Conservation (phyloP, 257 asterid species). For the Catharanthus roseus region DNA sequence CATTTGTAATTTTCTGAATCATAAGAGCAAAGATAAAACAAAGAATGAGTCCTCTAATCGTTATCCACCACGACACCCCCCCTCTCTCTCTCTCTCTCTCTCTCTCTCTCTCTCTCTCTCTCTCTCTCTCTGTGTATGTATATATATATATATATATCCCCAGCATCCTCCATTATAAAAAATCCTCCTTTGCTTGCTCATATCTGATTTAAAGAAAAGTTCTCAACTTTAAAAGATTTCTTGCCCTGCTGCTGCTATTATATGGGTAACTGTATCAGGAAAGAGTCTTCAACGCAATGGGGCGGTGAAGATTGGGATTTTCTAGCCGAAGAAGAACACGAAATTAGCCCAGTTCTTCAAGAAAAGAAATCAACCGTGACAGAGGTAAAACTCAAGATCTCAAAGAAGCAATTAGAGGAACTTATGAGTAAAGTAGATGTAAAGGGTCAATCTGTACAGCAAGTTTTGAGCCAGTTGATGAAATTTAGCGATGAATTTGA, state of each 20-base stretch:
- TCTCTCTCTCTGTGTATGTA: too few species aligned
- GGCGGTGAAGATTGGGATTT: slow-evolving; percentile 76
- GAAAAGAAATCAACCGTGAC: slow-evolving; percentile 14
- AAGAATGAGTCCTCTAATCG: too few species aligned
- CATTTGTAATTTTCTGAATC: too few species aligned
- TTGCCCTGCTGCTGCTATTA: neutral
- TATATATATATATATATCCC: slow-evolving; percentile 9
- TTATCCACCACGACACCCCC: too few species aligned
- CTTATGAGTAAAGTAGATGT: slow-evolving; percentile 29
- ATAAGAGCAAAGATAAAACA: too few species aligned
- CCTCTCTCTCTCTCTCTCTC: too few species aligned
- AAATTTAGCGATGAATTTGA: slow-evolving; percentile 23
- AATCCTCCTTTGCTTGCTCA: slow-evolving; percentile 8
- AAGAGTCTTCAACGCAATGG: slow-evolving; percentile 45
- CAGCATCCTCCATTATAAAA: neutral
- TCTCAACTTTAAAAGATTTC: neutral
- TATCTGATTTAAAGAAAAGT: neutral
- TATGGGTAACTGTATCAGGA: slow-evolving; percentile 65
- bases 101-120: too few species aligned
- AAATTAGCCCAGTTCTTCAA: neutral
- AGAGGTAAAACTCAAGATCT: slow-evolving; percentile 55
- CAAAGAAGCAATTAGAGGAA: slow-evolving; percentile 48
- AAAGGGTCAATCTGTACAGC: slow-evolving; percentile 32
- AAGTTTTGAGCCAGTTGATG: slow-evolving; percentile 32
- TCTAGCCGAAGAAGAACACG: slow-evolving; percentile 7